A percentile compares a stretch with the other conserved stretches of the same genome.
Conservation (phyloP, 2,329 filamentous ascomycete species). For the Nigrospora osmanthi region DNA sequence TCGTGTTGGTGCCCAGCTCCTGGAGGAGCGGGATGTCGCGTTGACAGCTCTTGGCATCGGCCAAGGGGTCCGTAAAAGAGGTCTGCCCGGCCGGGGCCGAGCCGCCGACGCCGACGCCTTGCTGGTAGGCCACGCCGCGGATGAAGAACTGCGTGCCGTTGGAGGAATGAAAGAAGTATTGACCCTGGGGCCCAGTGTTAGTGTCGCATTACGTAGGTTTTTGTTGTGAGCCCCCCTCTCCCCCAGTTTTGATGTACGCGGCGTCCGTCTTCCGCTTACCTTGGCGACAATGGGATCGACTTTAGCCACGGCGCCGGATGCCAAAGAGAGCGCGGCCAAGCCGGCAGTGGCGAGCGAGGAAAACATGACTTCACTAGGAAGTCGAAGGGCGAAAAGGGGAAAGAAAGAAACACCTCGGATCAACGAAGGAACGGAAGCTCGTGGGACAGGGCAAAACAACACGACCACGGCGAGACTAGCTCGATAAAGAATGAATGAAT, state of each 20-base stretch:
- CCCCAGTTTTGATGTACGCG: background rate
- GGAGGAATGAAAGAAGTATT: constrained; percentile 55
- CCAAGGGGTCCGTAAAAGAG: constrained; percentile 59
- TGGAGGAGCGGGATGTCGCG: constrained; percentile 61
- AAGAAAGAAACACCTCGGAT: background rate
- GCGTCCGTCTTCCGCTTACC: background rate
- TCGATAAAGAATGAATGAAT: too few species aligned
- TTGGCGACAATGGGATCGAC: constrained; percentile 10
- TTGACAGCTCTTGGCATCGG: constrained; percentile 50
- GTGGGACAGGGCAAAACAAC: too few species aligned
- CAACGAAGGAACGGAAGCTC: background rate
- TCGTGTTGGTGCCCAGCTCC: constrained; percentile 60
- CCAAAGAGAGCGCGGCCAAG: background rate
- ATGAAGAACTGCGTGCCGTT: constrained; percentile 43
- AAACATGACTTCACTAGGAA: background rate
- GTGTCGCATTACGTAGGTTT: background rate
- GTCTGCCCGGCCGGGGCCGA: constrained; percentile 19
- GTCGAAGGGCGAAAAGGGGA: background rate
- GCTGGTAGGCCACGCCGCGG: constrained; percentile 67
- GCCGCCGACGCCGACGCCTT: constrained; percentile 40
- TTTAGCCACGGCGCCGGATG: background rate
- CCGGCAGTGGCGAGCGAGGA: background rate
- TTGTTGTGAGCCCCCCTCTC: background rate
- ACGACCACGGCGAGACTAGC: too few species aligned
- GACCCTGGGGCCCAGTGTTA: constrained; percentile 1